Conservation (phyloP, 1,284 basidiomycete species). For the Termitomyces sp. region DNA sequence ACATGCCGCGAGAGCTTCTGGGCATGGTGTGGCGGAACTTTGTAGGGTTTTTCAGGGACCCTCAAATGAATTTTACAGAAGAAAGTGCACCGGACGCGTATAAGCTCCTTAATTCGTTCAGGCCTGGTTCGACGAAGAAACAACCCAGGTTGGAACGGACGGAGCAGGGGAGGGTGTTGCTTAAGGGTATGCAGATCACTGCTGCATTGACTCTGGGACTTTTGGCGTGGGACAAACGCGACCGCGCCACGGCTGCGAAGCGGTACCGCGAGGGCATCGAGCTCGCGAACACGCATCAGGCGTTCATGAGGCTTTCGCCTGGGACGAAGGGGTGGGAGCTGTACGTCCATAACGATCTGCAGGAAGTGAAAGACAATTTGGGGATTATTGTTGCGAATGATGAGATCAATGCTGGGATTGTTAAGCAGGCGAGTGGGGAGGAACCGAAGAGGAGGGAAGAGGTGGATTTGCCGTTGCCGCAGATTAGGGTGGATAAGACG, state of each 20-base stretch:
- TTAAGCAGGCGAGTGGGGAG: constrained; percentile 2
- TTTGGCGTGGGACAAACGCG: constrained; percentile 28
- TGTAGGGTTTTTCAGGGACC: constrained; percentile 23
- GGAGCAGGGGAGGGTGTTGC: constrained; percentile 17
- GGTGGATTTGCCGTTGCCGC: constrained; percentile 14
- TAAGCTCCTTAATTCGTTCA: constrained; percentile 27
- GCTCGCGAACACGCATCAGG: constrained; percentile 22
- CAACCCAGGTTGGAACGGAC: constrained; percentile 22
- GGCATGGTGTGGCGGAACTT: constrained; percentile 24
- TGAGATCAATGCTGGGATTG: constrained; percentile 15
- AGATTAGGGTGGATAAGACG: constrained; percentile 19
- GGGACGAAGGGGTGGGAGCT: constrained; percentile 20
- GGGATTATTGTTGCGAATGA: constrained; percentile 23
- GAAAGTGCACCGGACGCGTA: constrained; percentile 25
- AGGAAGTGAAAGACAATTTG: constrained; percentile 24
- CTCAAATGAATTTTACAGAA: constrained; percentile 19
- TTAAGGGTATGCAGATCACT: constrained; percentile 30
- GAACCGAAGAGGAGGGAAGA: constrained; percentile 20
- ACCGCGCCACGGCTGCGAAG: constrained; percentile 30
- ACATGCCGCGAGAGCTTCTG: constrained; percentile 21
- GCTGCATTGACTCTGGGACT: constrained; percentile 27
- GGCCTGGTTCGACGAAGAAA: constrained; percentile 16
- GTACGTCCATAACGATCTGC: constrained; percentile 21
- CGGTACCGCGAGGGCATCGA: constrained; percentile 30
- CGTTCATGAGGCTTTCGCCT: constrained; percentile 16